Evolutionary conservation across 805 yeast genomes (phyloP), one percentile per base, ranked within the genome.

Genomic region (Pichia ethanolica): DNA sequence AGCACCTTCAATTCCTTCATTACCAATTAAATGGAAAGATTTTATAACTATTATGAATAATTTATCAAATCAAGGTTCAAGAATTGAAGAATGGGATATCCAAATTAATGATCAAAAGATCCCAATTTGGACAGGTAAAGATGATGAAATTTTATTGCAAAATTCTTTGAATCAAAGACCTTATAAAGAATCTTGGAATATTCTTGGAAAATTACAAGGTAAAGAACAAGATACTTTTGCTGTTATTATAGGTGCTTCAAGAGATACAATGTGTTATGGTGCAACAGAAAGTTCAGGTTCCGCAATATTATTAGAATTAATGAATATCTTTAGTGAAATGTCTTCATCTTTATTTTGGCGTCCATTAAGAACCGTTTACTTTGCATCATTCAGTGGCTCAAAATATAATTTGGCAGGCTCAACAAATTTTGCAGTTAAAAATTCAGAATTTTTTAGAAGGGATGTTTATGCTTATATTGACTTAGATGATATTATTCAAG

Each of bases 351-450:
- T 74, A 57, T 79, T 82, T 52, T 90, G 97, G 97, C 70, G 72
- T 42, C 97, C 98, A 0, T 65, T 89, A 38, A 76, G 98, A 63
- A 74, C 90, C 4, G 82, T 90, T 12, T 83, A 83, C 59, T 89
- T 90, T 67, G 79, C 81, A 0, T 86, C 96, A 0, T 89, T 86
- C 70, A 95, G 90, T 58, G 97, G 86, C 1, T 70, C 85, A 0
- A 81, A 82, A 53, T 89, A 84, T 59, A 89, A 89, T 61, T 69
- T 74, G 56, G 96, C 93, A 0, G 98, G 98, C 0, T 74, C 87
- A n/a, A 74, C 89, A 0, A 91, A 85, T 59, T 81, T 90, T 75
- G 72, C 83, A 7, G 86, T 84, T 56, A 68, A 72, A 36, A 74
- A 75, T 49, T 63, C 69, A n/a, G 74, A 75, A 27, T 74, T 72